A percentile compares a stretch with the other conserved stretches of the same genome.
Conservation (phyloP, 2,329 filamentous ascomycete genomes). For the Botrytis squamosa region DNA sequence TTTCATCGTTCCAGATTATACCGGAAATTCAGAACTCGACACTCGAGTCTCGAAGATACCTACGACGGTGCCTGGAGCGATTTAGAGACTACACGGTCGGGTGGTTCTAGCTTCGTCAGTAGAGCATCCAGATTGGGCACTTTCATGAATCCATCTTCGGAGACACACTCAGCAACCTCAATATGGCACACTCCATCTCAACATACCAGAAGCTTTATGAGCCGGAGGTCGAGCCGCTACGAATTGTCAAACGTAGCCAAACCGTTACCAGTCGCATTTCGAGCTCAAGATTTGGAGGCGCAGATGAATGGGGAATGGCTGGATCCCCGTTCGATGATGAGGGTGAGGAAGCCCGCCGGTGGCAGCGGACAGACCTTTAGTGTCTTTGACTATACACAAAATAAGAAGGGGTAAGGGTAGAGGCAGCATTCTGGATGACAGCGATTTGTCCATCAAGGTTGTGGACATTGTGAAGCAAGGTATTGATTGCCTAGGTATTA, state of each 20-base stretch:
- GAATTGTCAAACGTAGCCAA: slow-evolving; percentile 48
- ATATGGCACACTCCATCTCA: slow-evolving; percentile 42
- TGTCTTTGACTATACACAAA: slow-evolving; percentile 34
- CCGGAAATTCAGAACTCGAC: neutral
- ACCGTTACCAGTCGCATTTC: slow-evolving; percentile 34
- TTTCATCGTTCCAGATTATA: slow-evolving; percentile 30
- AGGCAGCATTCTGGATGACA: slow-evolving; percentile 27
- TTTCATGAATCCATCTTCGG: slow-evolving; percentile 31
- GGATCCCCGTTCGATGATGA: slow-evolving; percentile 27
- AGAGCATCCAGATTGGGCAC: slow-evolving; percentile 32
- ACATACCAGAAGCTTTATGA: slow-evolving; percentile 40
- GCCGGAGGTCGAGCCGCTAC: slow-evolving; percentile 46
- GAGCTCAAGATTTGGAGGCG: slow-evolving; percentile 27
- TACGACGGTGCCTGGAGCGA: slow-evolving; percentile 43
- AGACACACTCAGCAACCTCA: slow-evolving; percentile 18
- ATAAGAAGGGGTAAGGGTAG: slow-evolving; percentile 33
- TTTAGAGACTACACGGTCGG: slow-evolving; percentile 39
- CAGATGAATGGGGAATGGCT: slow-evolving; percentile 28
- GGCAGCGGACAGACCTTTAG: slow-evolving; percentile 33
- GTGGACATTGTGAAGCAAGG: slow-evolving; percentile 7
- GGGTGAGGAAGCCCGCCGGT: slow-evolving; percentile 35
- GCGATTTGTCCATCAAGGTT: slow-evolving; percentile 25
- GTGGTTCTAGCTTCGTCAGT: slow-evolving; percentile 20
- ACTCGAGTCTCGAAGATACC: slow-evolving; percentile 25
- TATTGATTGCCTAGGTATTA: neutral